Evolutionary conservation across 2,329 filamentous ascomycete genomes (phyloP), one percentile per base, ranked within the genome.

Genomic region (Penicillium sp.): DNA sequence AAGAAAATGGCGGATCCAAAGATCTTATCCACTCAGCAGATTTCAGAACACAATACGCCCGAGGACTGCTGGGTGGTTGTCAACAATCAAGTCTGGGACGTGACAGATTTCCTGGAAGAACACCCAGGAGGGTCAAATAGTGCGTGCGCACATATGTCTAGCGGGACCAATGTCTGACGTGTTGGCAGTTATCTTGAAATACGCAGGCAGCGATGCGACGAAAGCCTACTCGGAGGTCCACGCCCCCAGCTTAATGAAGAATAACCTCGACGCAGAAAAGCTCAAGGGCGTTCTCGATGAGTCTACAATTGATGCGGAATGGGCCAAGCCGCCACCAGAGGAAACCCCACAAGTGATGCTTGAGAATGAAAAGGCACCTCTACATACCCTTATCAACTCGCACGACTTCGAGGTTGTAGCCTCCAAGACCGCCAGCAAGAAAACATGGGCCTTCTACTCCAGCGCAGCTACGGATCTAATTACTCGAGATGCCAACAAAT

Each of bases 361-460:
- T n/a, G 62, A 67, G 14, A 60, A 70, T n/a, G 67, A 72, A 48
- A 81, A 79, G 52, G 80, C 81, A 3, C 77, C 81, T 2, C 72
- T 86, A 11, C 71, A 79, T n/a, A 79, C 76, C 10, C 65, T 86
- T 22, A 82, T 87, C 64, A 85, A 78, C 60, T 74, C 81, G 6
- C 76, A 85, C 56, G 86, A 88, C 71, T 88, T 88, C 64, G 79
- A 83, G 48, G 54, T 72, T 10, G 83, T 81, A 0, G 85, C 86
- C 4, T 77, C 79, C 14, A 73, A 75, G 24, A 81, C 79, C 5
- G 77, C 86, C 45, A 77, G 78, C 8, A 78, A 80, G 21, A 88
- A 89, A 64, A 82, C 85, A n/a, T 88, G 84, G 83, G 86, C 86
- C 0, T 89, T 88, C 64, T 83, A 86, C 65, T 87, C 83, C 18